phyloP scores from a whole-genome alignment of 352 stramenopile genomes.

The Phytophthora fragariae region DNA sequence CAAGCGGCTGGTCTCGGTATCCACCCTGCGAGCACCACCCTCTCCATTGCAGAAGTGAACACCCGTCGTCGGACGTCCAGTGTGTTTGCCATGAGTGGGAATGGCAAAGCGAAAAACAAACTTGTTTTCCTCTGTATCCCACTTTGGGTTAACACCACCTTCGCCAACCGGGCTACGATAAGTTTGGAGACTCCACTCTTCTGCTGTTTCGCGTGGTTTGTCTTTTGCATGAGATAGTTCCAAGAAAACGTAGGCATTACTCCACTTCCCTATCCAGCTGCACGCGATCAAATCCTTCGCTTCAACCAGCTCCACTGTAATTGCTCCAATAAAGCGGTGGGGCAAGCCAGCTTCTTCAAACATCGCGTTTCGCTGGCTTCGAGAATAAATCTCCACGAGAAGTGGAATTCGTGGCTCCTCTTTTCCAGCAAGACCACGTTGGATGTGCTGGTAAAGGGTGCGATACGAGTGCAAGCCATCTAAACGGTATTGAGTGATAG shows the following conservation, averaged over 20 bases:
- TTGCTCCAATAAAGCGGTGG: slow-evolving; percentile 75
- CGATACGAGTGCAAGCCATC: slow-evolving; percentile 73
- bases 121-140: slow-evolving; percentile 56
- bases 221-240: slow-evolving; percentile 52
- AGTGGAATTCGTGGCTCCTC: slow-evolving; percentile 56
- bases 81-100: slow-evolving; percentile 70
- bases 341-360: slow-evolving; percentile 79
- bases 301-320: slow-evolving; percentile 77
- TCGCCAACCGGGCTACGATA: slow-evolving; percentile 71
- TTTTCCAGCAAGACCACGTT: slow-evolving; percentile 50
- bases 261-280: slow-evolving; percentile 73
- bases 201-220: slow-evolving; percentile 45
- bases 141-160: slow-evolving; percentile 65
- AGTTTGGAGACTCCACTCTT: slow-evolving; percentile 79
- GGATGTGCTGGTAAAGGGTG: slow-evolving; percentile 41
- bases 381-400: slow-evolving; percentile 73
- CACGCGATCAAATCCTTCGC: slow-evolving; percentile 77
- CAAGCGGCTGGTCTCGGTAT: slow-evolving; percentile 23
- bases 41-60: slow-evolving; percentile 23
- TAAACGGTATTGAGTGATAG: slow-evolving; percentile 81
- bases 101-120: slow-evolving; percentile 84
- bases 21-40: slow-evolving; percentile 2
- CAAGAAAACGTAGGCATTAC: slow-evolving; percentile 82
- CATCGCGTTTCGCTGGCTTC: slow-evolving; percentile 80
- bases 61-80: slow-evolving; percentile 16